A percentile compares a stretch with the other conserved stretches of the same genome.
Evolutionary conservation across 768 basidiomycete genomes (phyloP).

Genomic region (Tulasnella sp.): DNA sequence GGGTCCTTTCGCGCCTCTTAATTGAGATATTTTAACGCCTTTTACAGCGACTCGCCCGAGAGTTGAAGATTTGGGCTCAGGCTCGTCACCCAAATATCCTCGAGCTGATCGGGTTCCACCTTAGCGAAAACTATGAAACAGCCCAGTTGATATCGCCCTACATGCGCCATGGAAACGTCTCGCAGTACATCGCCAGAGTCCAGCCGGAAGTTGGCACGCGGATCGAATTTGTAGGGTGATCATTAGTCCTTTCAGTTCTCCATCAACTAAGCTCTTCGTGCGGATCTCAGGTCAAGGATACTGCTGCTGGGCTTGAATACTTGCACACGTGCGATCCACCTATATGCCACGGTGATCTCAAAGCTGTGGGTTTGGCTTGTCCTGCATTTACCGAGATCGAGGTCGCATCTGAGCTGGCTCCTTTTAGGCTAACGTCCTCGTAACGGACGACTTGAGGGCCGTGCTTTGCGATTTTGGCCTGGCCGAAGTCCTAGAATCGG

Average conservation of each 20-base stretch:
- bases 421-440: background rate
- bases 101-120: slow-evolving; percentile 15
- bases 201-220: background rate
- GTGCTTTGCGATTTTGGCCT: slow-evolving; percentile 20
- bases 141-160: slow-evolving; percentile 4
- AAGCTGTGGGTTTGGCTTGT: background rate
- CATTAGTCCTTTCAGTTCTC: background rate
- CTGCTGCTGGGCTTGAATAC: slow-evolving; percentile 6
- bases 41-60: slow-evolving; percentile 16
- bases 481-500: background rate
- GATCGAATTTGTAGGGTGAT: background rate
- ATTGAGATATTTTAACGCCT: background rate
- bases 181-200: background rate
- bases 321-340: slow-evolving; percentile 11
- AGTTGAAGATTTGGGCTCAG: slow-evolving; percentile 18
- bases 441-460: background rate
- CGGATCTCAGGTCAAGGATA: background rate
- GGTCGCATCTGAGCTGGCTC: background rate
- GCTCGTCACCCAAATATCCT: slow-evolving; percentile 18
- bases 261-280: background rate
- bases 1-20: background rate
- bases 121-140: slow-evolving; percentile 16
- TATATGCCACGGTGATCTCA: slow-evolving; percentile 15
- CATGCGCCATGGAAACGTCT: slow-evolving; percentile 2
- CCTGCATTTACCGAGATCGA: background rate